Conservation (phyloP, 2,329 filamentous ascomycete genomes). For the Pezicula neosporulosa region DNA sequence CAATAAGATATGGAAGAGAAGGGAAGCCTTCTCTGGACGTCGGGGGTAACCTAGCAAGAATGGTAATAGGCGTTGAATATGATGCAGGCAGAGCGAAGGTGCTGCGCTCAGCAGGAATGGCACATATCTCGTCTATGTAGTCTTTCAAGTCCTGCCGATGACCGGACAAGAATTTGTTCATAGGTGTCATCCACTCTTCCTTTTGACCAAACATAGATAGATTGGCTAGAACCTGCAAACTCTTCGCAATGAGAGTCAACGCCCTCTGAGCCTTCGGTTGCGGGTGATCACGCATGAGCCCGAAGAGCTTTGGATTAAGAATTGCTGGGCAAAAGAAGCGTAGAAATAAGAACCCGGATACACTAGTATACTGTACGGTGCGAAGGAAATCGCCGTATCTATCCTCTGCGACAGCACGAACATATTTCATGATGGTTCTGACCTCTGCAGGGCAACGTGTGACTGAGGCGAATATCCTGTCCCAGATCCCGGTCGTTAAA, state of each 20-base stretch:
- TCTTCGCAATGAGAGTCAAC: conserved; percentile 88
- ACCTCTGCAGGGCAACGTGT: conserved; percentile 76
- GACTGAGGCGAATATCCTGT: conserved; percentile 73
- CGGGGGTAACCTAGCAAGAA: conserved; percentile 75
- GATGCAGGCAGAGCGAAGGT: conserved; percentile 68
- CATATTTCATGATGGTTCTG: conserved; percentile 82
- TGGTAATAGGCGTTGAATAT: conserved; percentile 90
- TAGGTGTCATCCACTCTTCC: conserved; percentile 98
- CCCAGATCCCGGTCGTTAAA: conserved; percentile 82
- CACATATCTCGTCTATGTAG: conserved; percentile 84
- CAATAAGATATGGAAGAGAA: conserved; percentile 87
- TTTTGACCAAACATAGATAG: conserved; percentile 89
- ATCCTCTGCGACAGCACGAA: conserved; percentile 88
- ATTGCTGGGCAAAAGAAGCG: conserved; percentile 97
- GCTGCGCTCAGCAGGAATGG: conserved; percentile 70
- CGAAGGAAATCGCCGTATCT: conserved; percentile 90
- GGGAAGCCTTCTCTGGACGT: conserved; percentile 89
- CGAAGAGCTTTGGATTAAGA: conserved; percentile 90
- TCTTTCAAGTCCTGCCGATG: conserved; percentile 79
- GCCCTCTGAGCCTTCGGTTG: conserved; percentile 80
- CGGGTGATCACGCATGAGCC: conserved; percentile 78
- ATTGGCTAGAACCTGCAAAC: conserved; percentile 85
- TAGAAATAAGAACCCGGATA: conserved; percentile 91
- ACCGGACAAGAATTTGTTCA: conserved; percentile 81
- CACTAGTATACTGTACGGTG: conserved; percentile 87